These are phyloP conservation scores for Calonectria multiphialidica DNA, from an alignment of 2,329 filamentous ascomycete species.

Conservation along the genomic window DNA sequence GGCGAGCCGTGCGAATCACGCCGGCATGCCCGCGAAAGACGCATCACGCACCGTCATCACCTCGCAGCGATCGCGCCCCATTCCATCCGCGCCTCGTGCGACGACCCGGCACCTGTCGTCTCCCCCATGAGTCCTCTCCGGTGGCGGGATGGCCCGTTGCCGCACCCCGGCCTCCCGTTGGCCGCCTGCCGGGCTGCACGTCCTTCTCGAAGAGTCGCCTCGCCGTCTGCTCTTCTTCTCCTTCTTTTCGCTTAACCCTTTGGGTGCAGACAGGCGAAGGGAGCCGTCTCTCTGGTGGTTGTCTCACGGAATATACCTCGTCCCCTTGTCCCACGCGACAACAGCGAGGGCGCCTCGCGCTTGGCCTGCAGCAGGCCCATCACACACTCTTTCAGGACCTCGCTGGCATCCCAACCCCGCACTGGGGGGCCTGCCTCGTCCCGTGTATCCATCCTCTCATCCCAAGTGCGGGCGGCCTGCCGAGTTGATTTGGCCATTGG, in stretches of 20 bases:
- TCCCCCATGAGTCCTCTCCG: neutral
- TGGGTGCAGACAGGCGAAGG: neutral
- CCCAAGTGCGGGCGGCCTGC: neutral
- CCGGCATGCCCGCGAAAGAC: neutral
- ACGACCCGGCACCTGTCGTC: neutral
- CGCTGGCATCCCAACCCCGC: slow-evolving; percentile 9
- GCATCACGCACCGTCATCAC: neutral
- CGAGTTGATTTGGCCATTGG: neutral
- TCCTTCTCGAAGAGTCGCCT: neutral
- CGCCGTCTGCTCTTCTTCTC: neutral
- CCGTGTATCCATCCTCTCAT: neutral
- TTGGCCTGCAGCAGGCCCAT: neutral
- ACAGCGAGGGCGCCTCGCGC: neutral
- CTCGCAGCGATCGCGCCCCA: neutral
- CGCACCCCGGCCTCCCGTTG: slow-evolving; percentile 7
- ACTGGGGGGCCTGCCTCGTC: slow-evolving; percentile 16
- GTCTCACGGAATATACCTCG: neutral
- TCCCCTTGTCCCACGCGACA: neutral
- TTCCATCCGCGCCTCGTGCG: neutral
- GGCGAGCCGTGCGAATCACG: slow-evolving; percentile 7
- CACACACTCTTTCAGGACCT: neutral
- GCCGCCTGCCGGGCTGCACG: neutral
- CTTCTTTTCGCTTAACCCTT: too few relatives aligned
- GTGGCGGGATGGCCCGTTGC: slow-evolving; percentile 18
- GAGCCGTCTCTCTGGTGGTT: neutral